These are phyloP conservation scores for Agaricus blazei DNA, from an alignment of 768 basidiomycete genomes.

Conservation along the genomic window DNA sequence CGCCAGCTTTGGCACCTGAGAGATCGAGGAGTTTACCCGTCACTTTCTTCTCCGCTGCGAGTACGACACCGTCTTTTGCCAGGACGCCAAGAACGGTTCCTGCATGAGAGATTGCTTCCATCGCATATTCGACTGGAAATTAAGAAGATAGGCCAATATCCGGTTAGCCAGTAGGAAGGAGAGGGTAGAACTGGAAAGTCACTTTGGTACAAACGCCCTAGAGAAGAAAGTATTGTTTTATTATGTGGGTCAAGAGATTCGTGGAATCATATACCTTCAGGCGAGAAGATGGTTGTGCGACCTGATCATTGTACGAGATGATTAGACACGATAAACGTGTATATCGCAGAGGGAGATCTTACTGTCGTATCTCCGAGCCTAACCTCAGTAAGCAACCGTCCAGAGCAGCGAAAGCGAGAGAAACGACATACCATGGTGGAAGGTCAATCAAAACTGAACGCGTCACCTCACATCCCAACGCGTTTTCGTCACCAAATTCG, in stretches of 20 bases:
- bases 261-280: slow-evolving; percentile 64
- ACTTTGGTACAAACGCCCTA: slow-evolving; percentile 97
- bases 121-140: slow-evolving; percentile 91
- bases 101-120: slow-evolving; percentile 98
- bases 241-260: slow-evolving; percentile 3
- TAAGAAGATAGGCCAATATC: slow-evolving; percentile 5
- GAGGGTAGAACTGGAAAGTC: background rate
- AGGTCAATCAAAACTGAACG: slow-evolving; percentile 28
- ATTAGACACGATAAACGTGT: slow-evolving; percentile 12
- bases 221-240: background rate
- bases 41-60: slow-evolving; percentile 96
- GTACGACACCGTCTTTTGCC: slow-evolving; percentile 85
- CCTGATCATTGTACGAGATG: slow-evolving; percentile 39
- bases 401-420: background rate
- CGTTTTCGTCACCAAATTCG: slow-evolving; percentile 37
- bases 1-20: slow-evolving; percentile 77
- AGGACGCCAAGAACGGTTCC: slow-evolving; percentile 92
- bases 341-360: slow-evolving; percentile 25
- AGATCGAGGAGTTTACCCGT: slow-evolving; percentile 96
- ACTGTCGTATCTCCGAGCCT: slow-evolving; percentile 98
- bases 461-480: slow-evolving; percentile 24
- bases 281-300: slow-evolving; percentile 98
- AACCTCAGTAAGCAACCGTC: background rate
- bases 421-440: slow-evolving; percentile 43
- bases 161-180: background rate